Evolutionary conservation across 1,139 yeast species (phyloP).

Genomic region (Meyerozyma smithsonii): DNA sequence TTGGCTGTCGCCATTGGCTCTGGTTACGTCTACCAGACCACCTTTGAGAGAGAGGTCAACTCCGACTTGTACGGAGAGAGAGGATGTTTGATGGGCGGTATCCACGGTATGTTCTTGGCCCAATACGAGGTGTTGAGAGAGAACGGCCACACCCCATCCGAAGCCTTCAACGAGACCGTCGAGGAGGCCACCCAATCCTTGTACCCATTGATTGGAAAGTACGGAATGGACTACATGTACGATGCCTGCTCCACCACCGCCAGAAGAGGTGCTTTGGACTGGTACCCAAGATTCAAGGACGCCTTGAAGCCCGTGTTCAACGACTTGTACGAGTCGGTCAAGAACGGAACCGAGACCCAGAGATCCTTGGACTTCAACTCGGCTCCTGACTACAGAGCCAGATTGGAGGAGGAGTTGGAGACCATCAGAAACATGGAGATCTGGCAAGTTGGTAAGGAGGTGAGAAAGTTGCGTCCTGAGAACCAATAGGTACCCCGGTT

Average conservation of each 20-base stretch:
- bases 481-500: constrained; percentile 75
- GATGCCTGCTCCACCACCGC: constrained; percentile 99
- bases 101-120: constrained; percentile 99
- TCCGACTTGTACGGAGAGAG: constrained; percentile 99
- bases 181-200: constrained; percentile 99
- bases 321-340: constrained; percentile 91
- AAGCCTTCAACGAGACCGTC: constrained; percentile 99
- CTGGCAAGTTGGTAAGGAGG: constrained; percentile 99
- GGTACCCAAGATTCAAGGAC: constrained; percentile 99
- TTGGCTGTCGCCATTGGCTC: constrained; percentile 99
- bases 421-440: constrained; percentile 95
- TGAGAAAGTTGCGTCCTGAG: constrained; percentile 98
- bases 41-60: constrained; percentile 98
- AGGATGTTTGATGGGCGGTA: constrained; percentile 99
- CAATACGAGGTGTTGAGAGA: constrained; percentile 99
- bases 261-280: constrained; percentile 99
- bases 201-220: constrained; percentile 97
- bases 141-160: constrained; percentile 99
- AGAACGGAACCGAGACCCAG: constrained; percentile 95
- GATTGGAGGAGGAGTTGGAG: constrained; percentile 88
- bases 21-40: constrained; percentile 99
- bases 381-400: constrained; percentile 95
- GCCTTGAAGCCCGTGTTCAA: constrained; percentile 98
- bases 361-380: constrained; percentile 98
- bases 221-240: constrained; percentile 99